Base-by-base conservation (phyloP, 2,329 filamentous ascomycete genomes). In the Aspergillus uvarum region DNA sequence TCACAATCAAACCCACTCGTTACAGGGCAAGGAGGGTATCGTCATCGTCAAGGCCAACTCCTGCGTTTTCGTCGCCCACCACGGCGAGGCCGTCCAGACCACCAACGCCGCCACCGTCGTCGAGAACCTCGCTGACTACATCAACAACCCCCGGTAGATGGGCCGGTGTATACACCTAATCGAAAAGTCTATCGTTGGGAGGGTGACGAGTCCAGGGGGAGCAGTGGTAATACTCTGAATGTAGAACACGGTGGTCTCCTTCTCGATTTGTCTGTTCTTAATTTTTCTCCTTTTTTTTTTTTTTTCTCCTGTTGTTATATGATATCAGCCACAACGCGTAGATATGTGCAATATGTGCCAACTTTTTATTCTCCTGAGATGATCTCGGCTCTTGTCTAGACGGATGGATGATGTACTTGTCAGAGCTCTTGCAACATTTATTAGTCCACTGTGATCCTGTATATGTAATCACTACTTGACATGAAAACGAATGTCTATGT, bases 41-140 rank as follows among this genome's bases (percentile, higher is more conserved):
- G 83, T 89, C 74, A 86, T 95, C 70, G 88, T 88, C 79, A 96
- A 96, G 84, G 96, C 94, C 71, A 88, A 84, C 72, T 89, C 96
- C 80, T 91, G 92, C 68, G 88, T 98, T 76, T 86, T 99, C 74
- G 80, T 99, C 75, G 90, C 87, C 68, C 92, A 96, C 82, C 92
- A 98, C 83, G 83, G 83, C 67, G 91, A 96, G 76, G 76, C 77
- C 63, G 81, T 88, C 68, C 83, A 90, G 76, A 90, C 90, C 55
- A 88, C 91, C 74, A 88, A 89, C 76, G 88, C 91, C 64, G 88
- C 88, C 70, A 85, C 85, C 75, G 91, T 90, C 53, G 90, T 96
- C 67, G 90, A 94, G 82, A 83, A 87, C 70, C 85, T 99, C 64
- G 92, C 86, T 71, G 91, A 96, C 78, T 97, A 98, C 82, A 87